Base-by-base conservation (phyloP, 148 eudicot genomes). In the Vaccinium darrowii region DNA sequence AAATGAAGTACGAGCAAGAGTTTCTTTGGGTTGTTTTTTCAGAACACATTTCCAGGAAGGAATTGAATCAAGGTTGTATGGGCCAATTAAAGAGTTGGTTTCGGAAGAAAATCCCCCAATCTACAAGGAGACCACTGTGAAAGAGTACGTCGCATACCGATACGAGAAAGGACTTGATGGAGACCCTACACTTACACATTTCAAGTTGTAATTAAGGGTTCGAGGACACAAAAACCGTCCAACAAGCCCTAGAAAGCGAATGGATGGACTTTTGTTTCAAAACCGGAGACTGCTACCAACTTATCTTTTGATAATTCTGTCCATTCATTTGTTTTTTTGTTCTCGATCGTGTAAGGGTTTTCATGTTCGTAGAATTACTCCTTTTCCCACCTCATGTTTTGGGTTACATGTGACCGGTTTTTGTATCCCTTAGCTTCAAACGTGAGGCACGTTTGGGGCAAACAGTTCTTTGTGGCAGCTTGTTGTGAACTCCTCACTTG, bases 11-110 rank as follows among this genome's bases (percentile, higher is more conserved):
- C 89, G 96, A 90, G 91, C 94, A 5, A 90, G 98, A 84, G 76
- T 91, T 13, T 92, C 94, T 13, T 82, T 91, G 11, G 94, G 92
- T 71, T 56, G 88, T 82, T 92, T 93, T 78, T 90, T 93, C 83
- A 91, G 85, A 36, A 88, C 91, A 16, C 47, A 78, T 74, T 10
- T 57, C 47, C 21, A 33, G 25, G 43, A 76, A 58, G 84, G 51
- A 78, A 52, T 19, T 21, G 53, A 87, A 12, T 11, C 89, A 1
- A 88, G 73, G 47, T 19, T 85, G 0, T 94, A 90, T 49, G 92
- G 90, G 60, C 98, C 93, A 1, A 92, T 93, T 50, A 91, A 90
- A 84, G 94, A 92, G 82, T 33, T 73, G 76, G 19, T 36, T 4
- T 73, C 50, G 33, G 76, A 73, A 11, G 76, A 33, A 36, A 36